Conservation (phyloP, 176 grass and related monocot genomes). For the Oropetium thomaeum region DNA sequence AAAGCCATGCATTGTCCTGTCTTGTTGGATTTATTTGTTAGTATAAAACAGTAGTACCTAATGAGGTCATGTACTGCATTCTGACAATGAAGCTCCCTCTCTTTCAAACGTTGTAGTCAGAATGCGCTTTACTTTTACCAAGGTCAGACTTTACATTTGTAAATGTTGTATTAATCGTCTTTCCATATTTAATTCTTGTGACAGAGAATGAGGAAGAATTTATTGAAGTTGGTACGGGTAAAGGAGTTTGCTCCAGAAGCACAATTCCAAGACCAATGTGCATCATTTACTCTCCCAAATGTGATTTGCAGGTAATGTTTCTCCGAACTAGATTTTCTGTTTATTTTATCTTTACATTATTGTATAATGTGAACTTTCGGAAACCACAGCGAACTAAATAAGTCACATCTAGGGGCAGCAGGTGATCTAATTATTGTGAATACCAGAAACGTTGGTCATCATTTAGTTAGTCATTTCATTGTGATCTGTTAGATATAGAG, state of each 20-base stretch:
- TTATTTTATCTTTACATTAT: background rate
- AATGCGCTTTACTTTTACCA: background rate
- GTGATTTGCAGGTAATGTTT: conserved; percentile 87
- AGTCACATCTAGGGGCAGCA: background rate
- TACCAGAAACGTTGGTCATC: background rate
- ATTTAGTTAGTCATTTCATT: background rate
- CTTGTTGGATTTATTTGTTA: background rate
- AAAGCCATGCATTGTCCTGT: conserved; percentile 14
- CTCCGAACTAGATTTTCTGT: background rate
- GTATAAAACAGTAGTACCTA: background rate
- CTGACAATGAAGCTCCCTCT: background rate
- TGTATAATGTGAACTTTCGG: background rate
- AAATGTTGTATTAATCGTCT: background rate
- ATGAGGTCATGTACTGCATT: background rate
- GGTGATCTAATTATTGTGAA: background rate
- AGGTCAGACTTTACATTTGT: background rate
- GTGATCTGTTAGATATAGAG: background rate
- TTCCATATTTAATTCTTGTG: conserved; percentile 27
- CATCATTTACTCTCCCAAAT: conserved; percentile 83
- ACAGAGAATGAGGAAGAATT: conserved; percentile 97
- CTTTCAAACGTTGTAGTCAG: conserved; percentile 4
- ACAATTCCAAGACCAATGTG: conserved; percentile 70
- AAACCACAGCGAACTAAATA: background rate
- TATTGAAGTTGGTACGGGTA: conserved; percentile 82
- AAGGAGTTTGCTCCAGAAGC: conserved; percentile 93